Evolutionary conservation across 169 alveolate genomes (phyloP).

Genomic region (Cryptosporidium felis): DNA sequence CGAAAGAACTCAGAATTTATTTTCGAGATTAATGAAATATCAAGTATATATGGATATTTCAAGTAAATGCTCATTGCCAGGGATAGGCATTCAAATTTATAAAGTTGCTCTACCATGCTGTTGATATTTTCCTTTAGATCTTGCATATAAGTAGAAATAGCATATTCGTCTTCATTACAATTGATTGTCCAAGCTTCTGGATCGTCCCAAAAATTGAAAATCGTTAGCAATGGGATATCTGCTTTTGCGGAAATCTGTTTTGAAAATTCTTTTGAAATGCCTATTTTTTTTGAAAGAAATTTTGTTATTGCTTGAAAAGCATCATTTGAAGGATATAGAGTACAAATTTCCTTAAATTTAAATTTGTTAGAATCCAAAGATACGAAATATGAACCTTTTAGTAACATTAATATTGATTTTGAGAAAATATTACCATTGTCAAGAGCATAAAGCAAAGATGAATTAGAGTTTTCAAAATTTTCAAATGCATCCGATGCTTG

Average conservation of each 20-base stretch:
- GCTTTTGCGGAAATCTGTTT: slow-evolving; percentile 14
- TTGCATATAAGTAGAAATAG: background rate
- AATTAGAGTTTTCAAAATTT: background rate
- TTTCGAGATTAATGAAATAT: background rate
- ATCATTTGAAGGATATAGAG: slow-evolving; percentile 41
- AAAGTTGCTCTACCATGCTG: slow-evolving; percentile 11
- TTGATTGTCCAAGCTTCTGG: slow-evolving; percentile 45
- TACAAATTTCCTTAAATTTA: slow-evolving; percentile 45
- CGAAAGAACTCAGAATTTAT: slow-evolving; percentile 50
- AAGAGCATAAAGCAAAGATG: background rate
- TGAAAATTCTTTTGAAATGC: slow-evolving; percentile 4
- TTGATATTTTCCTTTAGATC: background rate
- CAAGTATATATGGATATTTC: slow-evolving; percentile 32
- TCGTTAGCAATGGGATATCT: slow-evolving; percentile 6
- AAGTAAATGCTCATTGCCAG: slow-evolving; percentile 34
- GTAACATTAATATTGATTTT: background rate
- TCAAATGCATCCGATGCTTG: slow-evolving; percentile 65
- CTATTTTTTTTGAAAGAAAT: slow-evolving; percentile 6
- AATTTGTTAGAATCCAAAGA: background rate
- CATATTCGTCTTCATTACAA: background rate
- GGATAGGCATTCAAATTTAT: slow-evolving; percentile 50
- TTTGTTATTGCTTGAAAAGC: background rate
- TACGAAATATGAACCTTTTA: background rate
- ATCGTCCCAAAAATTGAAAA: background rate
- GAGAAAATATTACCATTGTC: slow-evolving; percentile 2